Evolutionary conservation across 129 eudicot species (phyloP).

Genomic region (Escallonia rubra): DNA sequence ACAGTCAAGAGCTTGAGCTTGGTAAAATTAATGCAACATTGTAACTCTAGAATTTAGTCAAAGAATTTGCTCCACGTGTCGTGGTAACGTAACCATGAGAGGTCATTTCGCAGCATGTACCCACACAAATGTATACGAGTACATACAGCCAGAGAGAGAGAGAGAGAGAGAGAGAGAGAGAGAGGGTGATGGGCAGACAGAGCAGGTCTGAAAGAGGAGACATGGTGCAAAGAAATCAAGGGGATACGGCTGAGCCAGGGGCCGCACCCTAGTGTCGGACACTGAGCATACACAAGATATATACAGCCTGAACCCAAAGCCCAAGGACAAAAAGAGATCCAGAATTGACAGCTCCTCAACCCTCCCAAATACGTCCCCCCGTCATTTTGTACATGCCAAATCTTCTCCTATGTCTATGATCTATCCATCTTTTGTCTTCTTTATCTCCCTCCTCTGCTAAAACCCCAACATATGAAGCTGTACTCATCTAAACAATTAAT

Average conservation of each 20-base stretch:
- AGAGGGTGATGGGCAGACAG: conserved; percentile 6
- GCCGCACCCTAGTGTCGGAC: conserved; percentile 26
- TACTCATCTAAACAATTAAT: conserved; percentile 1
- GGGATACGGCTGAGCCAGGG: conserved; percentile 10
- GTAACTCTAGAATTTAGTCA: not conserved
- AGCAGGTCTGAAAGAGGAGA: conserved; percentile 4
- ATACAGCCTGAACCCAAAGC: not conserved
- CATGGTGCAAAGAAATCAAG: conserved; percentile 4
- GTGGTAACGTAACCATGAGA: conserved; percentile 6
- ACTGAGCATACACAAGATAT: conserved; percentile 12
- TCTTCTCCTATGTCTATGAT: not conserved
- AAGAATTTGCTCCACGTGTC: not conserved
- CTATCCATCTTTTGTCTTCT: not conserved
- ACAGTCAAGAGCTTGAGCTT: not conserved
- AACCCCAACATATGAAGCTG: conserved; percentile 5
- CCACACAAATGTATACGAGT: no score
- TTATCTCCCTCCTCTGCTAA: conserved; percentile 6
- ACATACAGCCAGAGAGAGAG: no score
- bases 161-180: not conserved
- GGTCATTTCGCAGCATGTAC: conserved; percentile 7
- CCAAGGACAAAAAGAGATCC: not conserved
- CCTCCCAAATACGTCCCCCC: conserved; percentile 8
- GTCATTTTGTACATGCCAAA: not conserved
- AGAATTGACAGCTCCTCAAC: conserved; percentile 26
- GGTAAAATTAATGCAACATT: not conserved